These are phyloP conservation scores for Tylopilus rubrobrunneus DNA, from an alignment of 768 basidiomycete species.

Conservation along the genomic window DNA sequence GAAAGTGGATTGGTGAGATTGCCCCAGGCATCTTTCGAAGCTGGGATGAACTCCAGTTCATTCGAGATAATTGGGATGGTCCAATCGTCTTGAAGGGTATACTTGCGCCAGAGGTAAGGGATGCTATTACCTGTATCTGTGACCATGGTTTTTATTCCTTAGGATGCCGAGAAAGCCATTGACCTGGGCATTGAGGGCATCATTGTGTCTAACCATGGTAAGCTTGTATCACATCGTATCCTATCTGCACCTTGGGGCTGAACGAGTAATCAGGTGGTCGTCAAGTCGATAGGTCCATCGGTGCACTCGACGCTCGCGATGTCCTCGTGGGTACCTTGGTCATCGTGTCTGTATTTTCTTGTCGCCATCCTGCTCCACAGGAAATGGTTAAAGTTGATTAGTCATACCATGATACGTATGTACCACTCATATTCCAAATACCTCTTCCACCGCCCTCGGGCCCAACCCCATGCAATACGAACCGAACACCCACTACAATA, in stretches of 20 bases:
- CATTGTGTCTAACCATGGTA: slow-evolving; percentile 78
- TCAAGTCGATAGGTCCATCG: slow-evolving; percentile 75
- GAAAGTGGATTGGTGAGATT: slow-evolving; percentile 36
- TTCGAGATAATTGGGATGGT: slow-evolving; percentile 43
- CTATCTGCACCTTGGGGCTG: background rate
- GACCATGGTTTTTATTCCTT: background rate
- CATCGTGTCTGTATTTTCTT: background rate
- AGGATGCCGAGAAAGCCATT: slow-evolving; percentile 54
- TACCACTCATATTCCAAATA: too few species aligned
- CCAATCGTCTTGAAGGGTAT: slow-evolving; percentile 24
- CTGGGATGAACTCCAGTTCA: slow-evolving; percentile 40
- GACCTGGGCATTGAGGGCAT: slow-evolving; percentile 67
- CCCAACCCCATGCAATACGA: too few species aligned
- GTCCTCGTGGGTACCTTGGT: background rate
- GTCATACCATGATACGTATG: too few species aligned
- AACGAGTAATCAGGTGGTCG: slow-evolving; percentile 50
- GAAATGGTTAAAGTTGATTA: background rate
- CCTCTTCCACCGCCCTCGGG: too few species aligned
- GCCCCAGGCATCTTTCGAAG: slow-evolving; percentile 18
- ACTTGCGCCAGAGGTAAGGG: background rate
- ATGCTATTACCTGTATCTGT: background rate
- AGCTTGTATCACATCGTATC: too few species aligned
- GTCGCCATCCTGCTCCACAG: background rate
- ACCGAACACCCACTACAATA: too few species aligned
- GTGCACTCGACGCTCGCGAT: slow-evolving; percentile 56